Evolutionary conservation across 2,329 filamentous ascomycete genomes (phyloP), one percentile per base, ranked within the genome.

Genomic region (Ceratocystis harringtonii): DNA sequence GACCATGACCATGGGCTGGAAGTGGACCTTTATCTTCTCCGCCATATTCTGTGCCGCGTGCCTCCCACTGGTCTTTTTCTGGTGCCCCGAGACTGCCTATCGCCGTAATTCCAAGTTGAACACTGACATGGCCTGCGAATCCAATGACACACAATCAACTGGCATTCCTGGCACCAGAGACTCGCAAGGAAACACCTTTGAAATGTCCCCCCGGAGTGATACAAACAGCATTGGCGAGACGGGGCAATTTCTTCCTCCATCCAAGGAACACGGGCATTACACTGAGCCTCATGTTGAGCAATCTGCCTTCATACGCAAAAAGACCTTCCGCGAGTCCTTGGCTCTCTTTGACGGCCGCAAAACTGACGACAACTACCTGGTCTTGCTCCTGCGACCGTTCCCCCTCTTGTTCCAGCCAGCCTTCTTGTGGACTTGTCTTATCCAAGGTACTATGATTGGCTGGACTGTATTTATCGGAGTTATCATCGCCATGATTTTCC

Each of bases 391-490:
- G n/a, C 83, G 92, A 2, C 92, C 92, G 0, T 86, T 96, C 64
- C 89, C 89, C 0, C 81, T 96, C 0, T 87, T 95, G 70, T 74
- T 88, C 5, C 92, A 96, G 72, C 92, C 91, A 0, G 89, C 89
- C 6, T 90, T 96, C 70, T 75, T 95, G 50, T 96, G 90, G 89
- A 80, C 79, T 28, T 80, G 79, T 71, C 78, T 96, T 2, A 89
- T 92, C 62, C 92, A 96, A 79, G 92, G 92, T 17, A 84, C 89
- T 3, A 84, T 96, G 72, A 96, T 96, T 71, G 92, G 92, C 69
- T 97, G 92, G 92, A 95, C 92, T 0, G 89, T 96, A 17, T 90
- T 96, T 72, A 92, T 95, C 69, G 88, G 89, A 66, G 87, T 94
- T 68, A 84, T 94, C 69, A 77, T 95, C 58, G 88, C 86, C n/a